Evolutionary conservation across 2,329 filamentous ascomycete species (phyloP), one percentile per base, ranked within the genome.

Genomic region (Trichoderma arundinaceum): DNA sequence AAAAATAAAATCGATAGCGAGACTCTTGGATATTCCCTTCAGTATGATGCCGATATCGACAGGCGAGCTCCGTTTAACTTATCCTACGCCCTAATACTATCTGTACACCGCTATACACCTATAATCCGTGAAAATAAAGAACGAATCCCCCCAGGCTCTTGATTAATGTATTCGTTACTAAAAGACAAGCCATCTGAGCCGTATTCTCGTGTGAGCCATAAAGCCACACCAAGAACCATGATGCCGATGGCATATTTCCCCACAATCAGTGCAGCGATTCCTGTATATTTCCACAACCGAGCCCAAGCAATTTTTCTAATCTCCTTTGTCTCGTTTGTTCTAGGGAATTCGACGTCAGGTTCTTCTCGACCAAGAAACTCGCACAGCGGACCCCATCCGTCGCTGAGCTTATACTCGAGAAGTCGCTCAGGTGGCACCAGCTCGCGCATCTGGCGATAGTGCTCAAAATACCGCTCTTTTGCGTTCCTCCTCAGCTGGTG

Each of bases 311-410:
- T 15, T 2, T 28, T 49, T 32, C 46, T 54, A 32, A 74, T 17
- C 51, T 70, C 71, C 2, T 68, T 70, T 7, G 70, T 68, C 65
- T 77, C 74, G 13, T 78, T 78, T 1, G 75, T 69, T 65, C 70
- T 70, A 0, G 76, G 77, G 43, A 78, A 79, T 43, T 71, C 68
- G 1, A 65, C 68, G 3, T 72, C 70, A 0, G 78, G 78, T 12
- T 76, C 67, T 1, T 71, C 68, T 48, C 75, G 76, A 0, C 58
- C 77, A 13, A 80, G 61, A 52, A 80, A 79, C 32, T 71, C 65
- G 58, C 77, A 79, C 7, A 80, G 69, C 2, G 78, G 76, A 15
- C 39, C 74, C 77, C 77, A 79, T 1, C 78, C 78, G 1, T 76
- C 70, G 0, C 69, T 71, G 51, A 78, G 59, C 1, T 66, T 66